A percentile compares a stretch with the other conserved stretches of the same genome.
phyloP scores from a whole-genome alignment of 805 yeast genomes.

The Wickerhamomyces ciferrii region DNA sequence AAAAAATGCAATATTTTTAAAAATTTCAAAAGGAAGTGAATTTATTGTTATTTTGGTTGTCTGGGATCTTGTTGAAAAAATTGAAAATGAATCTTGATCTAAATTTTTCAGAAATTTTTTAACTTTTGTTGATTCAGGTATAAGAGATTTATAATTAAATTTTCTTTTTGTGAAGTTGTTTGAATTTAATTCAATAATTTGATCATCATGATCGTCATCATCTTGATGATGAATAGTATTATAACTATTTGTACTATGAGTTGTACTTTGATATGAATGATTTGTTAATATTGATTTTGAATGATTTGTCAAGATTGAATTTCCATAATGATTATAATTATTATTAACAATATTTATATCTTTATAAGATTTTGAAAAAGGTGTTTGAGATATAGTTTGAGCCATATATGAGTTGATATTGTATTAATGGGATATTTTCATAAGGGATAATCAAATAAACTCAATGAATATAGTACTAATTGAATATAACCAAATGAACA shows the following conservation, averaged over 20 bases:
- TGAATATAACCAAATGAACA: too few species aligned
- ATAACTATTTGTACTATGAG: not conserved
- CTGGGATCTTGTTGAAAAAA: conserved; percentile 25
- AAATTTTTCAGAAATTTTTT: conserved; percentile 23
- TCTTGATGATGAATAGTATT: not conserved
- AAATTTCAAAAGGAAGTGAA: conserved; percentile 31
- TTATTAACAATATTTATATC: conserved; percentile 28
- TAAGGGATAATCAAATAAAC: too few species aligned
- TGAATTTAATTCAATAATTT: not conserved
- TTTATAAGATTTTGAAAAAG: conserved; percentile 1
- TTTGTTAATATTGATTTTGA: not conserved
- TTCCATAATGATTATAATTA: conserved; percentile 33
- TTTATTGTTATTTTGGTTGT: too few species aligned
- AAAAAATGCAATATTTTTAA: conserved; percentile 21
- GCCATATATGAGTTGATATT: not conserved
- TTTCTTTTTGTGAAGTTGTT: conserved; percentile 6
- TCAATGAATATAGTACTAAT: too few species aligned
- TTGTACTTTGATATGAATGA: not conserved
- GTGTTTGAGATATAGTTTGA: not conserved
- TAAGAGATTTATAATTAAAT: conserved; percentile 16
- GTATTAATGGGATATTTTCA: too few species aligned
- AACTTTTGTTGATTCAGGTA: conserved; percentile 14
- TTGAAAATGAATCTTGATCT: conserved; percentile 25
- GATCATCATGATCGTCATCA: conserved; percentile 6
- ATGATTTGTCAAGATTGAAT: conserved; percentile 21